phyloP scores from a whole-genome alignment of 768 basidiomycete genomes.

The Termitomyces sp. region DNA sequence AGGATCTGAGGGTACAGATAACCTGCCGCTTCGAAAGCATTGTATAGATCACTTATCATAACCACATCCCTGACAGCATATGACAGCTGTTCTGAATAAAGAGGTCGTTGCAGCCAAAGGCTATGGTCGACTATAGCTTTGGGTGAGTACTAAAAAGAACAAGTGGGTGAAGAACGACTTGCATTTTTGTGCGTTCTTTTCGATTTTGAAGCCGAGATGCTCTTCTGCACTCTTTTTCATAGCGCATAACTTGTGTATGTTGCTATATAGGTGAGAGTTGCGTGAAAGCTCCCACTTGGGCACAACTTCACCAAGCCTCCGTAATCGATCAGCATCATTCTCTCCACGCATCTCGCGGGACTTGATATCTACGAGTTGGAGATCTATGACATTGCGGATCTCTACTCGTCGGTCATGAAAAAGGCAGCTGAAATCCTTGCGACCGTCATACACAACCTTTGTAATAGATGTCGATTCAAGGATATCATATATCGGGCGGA shows the following conservation, averaged over 20 bases:
- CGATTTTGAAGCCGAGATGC: background rate
- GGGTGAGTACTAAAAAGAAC: background rate
- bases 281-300: background rate
- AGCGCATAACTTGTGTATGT: slow-evolving; percentile 4
- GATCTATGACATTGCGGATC: slow-evolving; percentile 4
- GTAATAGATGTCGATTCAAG: slow-evolving; percentile 3
- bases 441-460: slow-evolving; percentile 9
- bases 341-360: slow-evolving; percentile 7
- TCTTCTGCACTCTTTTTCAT: slow-evolving; percentile 3
- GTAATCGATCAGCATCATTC: background rate
- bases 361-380: slow-evolving; percentile 8
- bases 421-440: slow-evolving; percentile 11
- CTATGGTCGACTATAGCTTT: slow-evolving; percentile 3
- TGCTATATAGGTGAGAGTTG: background rate
- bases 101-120: slow-evolving; percentile 5
- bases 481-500: slow-evolving; percentile 7
- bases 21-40: background rate
- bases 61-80: slow-evolving; percentile 8
- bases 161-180: background rate
- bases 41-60: slow-evolving; percentile 2
- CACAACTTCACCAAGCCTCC: background rate
- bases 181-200: background rate
- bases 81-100: background rate
- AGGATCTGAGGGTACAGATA: slow-evolving; percentile 2
- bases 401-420: slow-evolving; percentile 1